A percentile compares a stretch with the other conserved stretches of the same genome.
Evolutionary conservation across 257 asterid species (phyloP).

Genomic region (Solanum chmielewskii): DNA sequence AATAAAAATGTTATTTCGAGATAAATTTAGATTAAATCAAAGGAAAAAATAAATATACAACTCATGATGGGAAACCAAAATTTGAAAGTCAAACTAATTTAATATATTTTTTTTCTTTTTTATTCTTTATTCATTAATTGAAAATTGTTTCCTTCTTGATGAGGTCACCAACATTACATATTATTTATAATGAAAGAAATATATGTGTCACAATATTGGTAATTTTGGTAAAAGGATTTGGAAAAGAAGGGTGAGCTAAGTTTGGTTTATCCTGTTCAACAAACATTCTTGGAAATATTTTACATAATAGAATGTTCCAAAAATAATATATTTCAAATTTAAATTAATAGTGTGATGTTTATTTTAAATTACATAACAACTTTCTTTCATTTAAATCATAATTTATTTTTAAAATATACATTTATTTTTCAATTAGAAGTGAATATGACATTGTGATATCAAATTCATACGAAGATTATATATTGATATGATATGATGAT

Average conservation of each 20-base stretch:
- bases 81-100: background rate
- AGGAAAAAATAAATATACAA: background rate
- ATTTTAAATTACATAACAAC: background rate
- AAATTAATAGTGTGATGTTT: background rate
- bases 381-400: background rate
- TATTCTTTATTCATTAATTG: background rate
- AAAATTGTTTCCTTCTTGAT: background rate
- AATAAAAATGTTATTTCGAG: background rate
- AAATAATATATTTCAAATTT: background rate
- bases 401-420: background rate
- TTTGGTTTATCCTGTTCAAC: slow-evolving; percentile 13
- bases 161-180: slow-evolving; percentile 6
- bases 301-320: background rate
- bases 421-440: background rate
- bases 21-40: background rate
- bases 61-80: background rate
- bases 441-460: too few species aligned
- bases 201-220: background rate
- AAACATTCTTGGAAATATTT: background rate
- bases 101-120: background rate
- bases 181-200: background rate
- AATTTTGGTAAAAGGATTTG: background rate
- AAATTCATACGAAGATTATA: too few species aligned
- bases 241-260: background rate
- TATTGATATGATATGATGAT: too few species aligned